Evolutionary conservation across 805 yeast genomes (phyloP), one percentile per base, ranked within the genome.

Genomic region (Candida silvicultrix): DNA sequence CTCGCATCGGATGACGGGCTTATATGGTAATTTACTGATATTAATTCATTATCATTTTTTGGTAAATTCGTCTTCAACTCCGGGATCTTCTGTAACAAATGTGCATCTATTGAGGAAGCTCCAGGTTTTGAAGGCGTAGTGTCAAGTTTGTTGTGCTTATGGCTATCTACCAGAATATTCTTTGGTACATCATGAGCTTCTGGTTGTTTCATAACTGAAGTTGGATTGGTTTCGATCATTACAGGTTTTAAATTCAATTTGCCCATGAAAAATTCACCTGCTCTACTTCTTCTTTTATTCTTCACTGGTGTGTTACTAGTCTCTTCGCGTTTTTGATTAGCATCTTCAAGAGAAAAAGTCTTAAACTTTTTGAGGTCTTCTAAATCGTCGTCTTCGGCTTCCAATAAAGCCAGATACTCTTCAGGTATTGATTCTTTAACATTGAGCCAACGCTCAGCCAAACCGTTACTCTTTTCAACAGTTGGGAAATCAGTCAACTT

Each of bases 171-270:
- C 41, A 55, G 47, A 2, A 47, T 45, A 21, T 43, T 40, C 16
- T 29, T 44, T 15, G 35, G 39, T 10, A 25, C 15, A 12, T 39
- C 38, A 19, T 38, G 38, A 10, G 43, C 15, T 1, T 52, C 56
- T 10, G 51, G 51, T 5, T 53, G 52, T 38, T 59, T 60, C 43
- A 42, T 52, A 18, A 50, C 57, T 1, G 64, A 60, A 5, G 59
- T 52, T 47, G 68, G 66, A 29, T 67, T 58, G 11, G 60, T 61
- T 28, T 63, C 62, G 31, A 69, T 57, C 36, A 68, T 51, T 2
- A 69, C 60, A 0, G 75, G 71, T 41, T 62, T 63, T 20, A 70
- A 57, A 48, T 70, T 70, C 69, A 70, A 63, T 44, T 67, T 70
- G n/a, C 67, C 64, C 49, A 68, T 55, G 14, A 70, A 55, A 31